Evolutionary conservation across 1,284 basidiomycete genomes (phyloP).

Genomic region (Naganishia albida): DNA sequence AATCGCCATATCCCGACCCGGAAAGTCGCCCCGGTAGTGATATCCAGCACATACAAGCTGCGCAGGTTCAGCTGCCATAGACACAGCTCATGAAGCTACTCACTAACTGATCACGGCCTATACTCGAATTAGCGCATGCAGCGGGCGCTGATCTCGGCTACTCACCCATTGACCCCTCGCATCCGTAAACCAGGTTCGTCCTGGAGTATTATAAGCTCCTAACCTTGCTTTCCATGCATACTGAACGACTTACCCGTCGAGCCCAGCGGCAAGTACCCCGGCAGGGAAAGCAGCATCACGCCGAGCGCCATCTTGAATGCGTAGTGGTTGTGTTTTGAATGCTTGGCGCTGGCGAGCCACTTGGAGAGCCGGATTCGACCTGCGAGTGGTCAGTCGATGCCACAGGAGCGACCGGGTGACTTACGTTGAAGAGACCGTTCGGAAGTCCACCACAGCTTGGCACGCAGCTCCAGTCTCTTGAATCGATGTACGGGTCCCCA

Average conservation of each 20-base stretch:
- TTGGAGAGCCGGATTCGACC: constrained; percentile 42
- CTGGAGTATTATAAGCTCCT: constrained; percentile 24
- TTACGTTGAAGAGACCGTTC: constrained; percentile 25
- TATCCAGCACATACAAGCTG: constrained; percentile 56
- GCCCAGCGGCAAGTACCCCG: constrained; percentile 49
- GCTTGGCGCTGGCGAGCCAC: constrained; percentile 43
- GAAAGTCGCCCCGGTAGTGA: constrained; percentile 56
- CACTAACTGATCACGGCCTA: constrained; percentile 46
- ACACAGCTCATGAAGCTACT: background rate
- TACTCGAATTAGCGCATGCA: background rate
- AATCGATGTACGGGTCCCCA: constrained; percentile 2
- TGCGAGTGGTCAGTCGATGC: constrained; percentile 4
- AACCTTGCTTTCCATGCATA: background rate
- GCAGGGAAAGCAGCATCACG: constrained; percentile 53
- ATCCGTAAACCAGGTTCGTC: constrained; percentile 51
- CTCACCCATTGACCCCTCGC: constrained; percentile 54
- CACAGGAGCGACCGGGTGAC: background rate
- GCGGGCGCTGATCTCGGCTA: constrained; percentile 1
- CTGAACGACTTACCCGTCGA: constrained; percentile 21
- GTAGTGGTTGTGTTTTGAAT: constrained; percentile 54
- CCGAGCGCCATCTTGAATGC: constrained; percentile 55
- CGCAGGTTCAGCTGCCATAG: background rate
- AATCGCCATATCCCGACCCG: constrained; percentile 54
- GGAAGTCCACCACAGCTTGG: constrained; percentile 28
- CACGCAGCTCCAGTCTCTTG: constrained; percentile 15